phyloP scores from a whole-genome alignment of 768 basidiomycete genomes.

The Trametes cubensis region DNA sequence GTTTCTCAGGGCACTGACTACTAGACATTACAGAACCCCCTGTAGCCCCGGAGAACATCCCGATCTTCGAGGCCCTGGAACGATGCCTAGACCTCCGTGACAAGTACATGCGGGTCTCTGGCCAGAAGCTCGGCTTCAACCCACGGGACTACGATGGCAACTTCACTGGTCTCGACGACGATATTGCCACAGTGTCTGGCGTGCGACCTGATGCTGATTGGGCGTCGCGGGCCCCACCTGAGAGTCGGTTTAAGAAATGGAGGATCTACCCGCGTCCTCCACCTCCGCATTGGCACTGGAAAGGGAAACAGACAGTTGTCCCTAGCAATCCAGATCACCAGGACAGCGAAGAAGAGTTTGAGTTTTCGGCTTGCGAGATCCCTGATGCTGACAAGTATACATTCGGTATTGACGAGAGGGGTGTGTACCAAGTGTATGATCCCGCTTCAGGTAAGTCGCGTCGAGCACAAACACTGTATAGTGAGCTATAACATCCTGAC shows the following conservation, averaged over 20 bases:
- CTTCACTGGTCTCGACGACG: constrained; percentile 70
- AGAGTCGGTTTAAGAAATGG: constrained; percentile 64
- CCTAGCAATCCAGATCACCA: constrained; percentile 23
- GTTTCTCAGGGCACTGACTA: not conserved
- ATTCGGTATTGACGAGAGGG: constrained; percentile 81
- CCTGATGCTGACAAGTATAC: constrained; percentile 66
- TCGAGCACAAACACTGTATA: no score
- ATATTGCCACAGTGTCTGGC: constrained; percentile 64
- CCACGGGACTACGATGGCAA: constrained; percentile 86
- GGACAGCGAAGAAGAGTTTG: constrained; percentile 55
- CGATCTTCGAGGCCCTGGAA: constrained; percentile 71
- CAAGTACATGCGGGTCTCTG: constrained; percentile 89
- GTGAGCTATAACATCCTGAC: not conserved
- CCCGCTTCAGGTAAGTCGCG: constrained; percentile 1
- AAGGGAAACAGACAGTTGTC: constrained; percentile 40
- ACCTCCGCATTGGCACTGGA: constrained; percentile 96
- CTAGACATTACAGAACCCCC: constrained; percentile 19
- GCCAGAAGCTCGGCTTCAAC: constrained; percentile 93
- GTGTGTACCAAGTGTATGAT: constrained; percentile 85
- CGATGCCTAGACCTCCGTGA: constrained; percentile 90
- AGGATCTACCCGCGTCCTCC: constrained; percentile 91
- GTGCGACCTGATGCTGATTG: constrained; percentile 62
- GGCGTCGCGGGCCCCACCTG: constrained; percentile 28
- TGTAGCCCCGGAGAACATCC: constrained; percentile 28
- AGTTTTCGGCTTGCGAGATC: constrained; percentile 71